A percentile compares a stretch with the other conserved stretches of the same genome.
Conservation (phyloP, 2,329 filamentous ascomycete species). For the Amphichorda felina region DNA sequence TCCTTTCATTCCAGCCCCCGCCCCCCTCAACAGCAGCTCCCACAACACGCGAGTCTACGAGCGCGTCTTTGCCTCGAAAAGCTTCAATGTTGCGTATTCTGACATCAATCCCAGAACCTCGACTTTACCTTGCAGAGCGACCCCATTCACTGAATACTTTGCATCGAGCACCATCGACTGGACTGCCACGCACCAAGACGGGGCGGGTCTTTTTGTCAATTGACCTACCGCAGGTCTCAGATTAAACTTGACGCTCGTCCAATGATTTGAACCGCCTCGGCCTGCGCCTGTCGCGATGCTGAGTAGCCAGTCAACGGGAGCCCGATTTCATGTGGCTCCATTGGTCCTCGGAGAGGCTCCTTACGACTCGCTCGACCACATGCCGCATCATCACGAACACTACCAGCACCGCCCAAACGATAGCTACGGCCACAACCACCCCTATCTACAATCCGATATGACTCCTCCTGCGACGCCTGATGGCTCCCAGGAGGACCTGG, state of each 20-base stretch:
- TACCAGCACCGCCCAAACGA: neutral
- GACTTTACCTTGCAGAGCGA: neutral
- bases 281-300: conserved; percentile 18
- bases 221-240: no score
- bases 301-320: conserved; percentile 32
- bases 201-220: neutral
- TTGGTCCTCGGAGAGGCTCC: conserved; percentile 37
- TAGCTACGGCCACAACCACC: conserved; percentile 20
- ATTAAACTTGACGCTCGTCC: neutral
- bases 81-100: neutral
- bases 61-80: neutral
- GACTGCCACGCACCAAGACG: neutral
- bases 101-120: neutral
- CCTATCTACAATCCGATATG: conserved; percentile 46
- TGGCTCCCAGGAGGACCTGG: conserved; percentile 49
- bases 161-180: neutral
- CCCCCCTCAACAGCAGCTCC: neutral
- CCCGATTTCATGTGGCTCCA: conserved; percentile 51
- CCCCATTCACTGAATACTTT: neutral
- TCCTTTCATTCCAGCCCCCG: neutral
- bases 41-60: neutral
- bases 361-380: conserved; percentile 3
- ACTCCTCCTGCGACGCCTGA: conserved; percentile 69
- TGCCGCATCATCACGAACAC: conserved; percentile 2
- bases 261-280: conserved; percentile 2